phyloP scores from a whole-genome alignment of 163 green algal genomes.

The Coccomyxa subellipsoidea region DNA sequence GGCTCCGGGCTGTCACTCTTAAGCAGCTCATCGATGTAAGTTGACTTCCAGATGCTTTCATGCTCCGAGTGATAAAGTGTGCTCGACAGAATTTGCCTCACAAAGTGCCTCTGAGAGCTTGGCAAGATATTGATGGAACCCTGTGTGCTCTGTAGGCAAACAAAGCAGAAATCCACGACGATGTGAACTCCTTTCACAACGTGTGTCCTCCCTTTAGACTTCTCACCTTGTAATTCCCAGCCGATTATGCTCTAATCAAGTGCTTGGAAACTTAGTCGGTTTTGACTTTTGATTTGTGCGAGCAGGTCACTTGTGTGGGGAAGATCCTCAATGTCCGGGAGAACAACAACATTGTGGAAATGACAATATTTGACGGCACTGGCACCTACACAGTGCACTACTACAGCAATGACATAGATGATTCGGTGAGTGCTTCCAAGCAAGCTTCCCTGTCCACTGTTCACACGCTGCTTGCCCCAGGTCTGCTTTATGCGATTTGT shows the following conservation, averaged over 20 bases:
- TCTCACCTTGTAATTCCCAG: too few relatives aligned
- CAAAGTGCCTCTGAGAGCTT: not conserved
- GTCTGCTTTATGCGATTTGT: too few relatives aligned
- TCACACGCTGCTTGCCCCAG: too few relatives aligned
- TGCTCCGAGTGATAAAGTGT: not conserved
- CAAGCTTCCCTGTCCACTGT: too few relatives aligned
- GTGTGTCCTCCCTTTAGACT: conserved; percentile 14
- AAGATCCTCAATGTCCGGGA: conserved; percentile 55
- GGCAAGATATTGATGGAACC: not conserved
- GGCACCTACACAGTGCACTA: conserved; percentile 51
- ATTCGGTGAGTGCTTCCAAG: conserved; percentile 12
- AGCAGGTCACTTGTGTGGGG: conserved; percentile 71
- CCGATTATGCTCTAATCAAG: not conserved
- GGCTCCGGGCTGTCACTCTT: conserved; percentile 56
- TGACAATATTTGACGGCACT: conserved; percentile 72
- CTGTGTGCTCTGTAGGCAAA: conserved; percentile 1
- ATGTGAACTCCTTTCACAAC: conserved; percentile 31
- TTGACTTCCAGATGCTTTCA: not conserved
- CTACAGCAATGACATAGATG: conserved; percentile 51
- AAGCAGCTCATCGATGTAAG: conserved; percentile 56
- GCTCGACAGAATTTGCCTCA: not conserved
- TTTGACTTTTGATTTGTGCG: not conserved
- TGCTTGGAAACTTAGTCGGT: not conserved
- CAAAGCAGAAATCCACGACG: conserved; percentile 31
- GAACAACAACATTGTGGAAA: conserved; percentile 31